Evolutionary conservation across 164 flowering plant genomes (phyloP), one percentile per base, ranked within the genome.

Genomic region (Vitis rupestris): DNA sequence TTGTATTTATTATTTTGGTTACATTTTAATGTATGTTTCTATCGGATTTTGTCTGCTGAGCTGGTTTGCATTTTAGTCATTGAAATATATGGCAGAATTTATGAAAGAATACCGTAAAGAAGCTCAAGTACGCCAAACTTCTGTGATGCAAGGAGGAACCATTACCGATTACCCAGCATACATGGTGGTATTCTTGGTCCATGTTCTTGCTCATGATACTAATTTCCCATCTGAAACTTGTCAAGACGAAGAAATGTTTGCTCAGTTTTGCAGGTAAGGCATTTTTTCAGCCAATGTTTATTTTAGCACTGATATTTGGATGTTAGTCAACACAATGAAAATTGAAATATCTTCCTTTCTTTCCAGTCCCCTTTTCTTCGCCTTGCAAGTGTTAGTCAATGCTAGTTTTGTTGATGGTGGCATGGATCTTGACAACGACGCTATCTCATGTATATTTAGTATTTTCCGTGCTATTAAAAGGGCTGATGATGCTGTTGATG

Each of bases 401-500:
- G 69, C 81, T 72, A 70, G 70, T 66, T 65, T 61, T 59, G 70
- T 66, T 66, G 85, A 82, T 79, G 78, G 83, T 47, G 78, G 78
- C 68, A 66, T 67, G 73, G 79, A 76, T 78, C 77, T 72, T 66
- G 66, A 70, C 16, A 68, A 72, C 17, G 82, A 80, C 51, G 66
- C 79, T 72, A 70, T 74, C 47, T 77, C 85, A 16, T 75, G 68
- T 74, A 66, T 88, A 75, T 70, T 79, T 63, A 73, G 82, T 77
- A 85, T 92, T 61, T 85, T 92, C 47, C 83, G 80, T 76, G 98
- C 96, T 63, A 86, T 93, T 69, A 90, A 78, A 75, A 88, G 53
- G 79, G 88, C 97, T 61, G 93, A 87, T 79, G 99, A 94, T 87
- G 98, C 87, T 76, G 76, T 85, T 71, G 90, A 91, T 78, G 71